Percentiles rank a stretch among this genome's conserved stretches.
Conservation (phyloP, 2,329 filamentous ascomycete species). For the Penicillium expansum region DNA sequence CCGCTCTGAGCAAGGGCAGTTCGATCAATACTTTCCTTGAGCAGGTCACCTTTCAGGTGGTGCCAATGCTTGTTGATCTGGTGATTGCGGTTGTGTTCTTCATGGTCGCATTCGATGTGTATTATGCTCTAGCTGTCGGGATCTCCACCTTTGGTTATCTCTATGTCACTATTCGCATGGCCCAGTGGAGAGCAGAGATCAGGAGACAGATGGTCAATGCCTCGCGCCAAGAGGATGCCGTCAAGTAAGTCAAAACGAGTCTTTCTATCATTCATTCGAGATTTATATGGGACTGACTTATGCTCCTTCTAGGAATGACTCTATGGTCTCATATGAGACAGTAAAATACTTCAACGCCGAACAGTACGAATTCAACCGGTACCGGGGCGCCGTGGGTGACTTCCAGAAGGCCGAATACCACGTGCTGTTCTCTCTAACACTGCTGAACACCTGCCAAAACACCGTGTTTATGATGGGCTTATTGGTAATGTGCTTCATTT, state of each 20-base stretch:
- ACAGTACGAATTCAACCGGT: conserved; percentile 72
- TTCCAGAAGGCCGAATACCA: conserved; percentile 74
- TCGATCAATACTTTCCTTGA: conserved; percentile 96
- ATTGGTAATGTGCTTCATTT: conserved; percentile 68
- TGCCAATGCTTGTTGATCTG: conserved; percentile 91
- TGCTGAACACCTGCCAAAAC: conserved; percentile 79
- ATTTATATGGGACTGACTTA: not conserved
- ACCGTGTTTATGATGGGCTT: conserved; percentile 76
- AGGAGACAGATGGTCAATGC: conserved; percentile 92
- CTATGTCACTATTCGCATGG: conserved; percentile 94
- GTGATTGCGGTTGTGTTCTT: conserved; percentile 82
- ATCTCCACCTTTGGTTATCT: conserved; percentile 95
- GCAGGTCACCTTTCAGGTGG: conserved; percentile 91
- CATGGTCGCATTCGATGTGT: conserved; percentile 72
- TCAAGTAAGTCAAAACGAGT: conserved; percentile 60
- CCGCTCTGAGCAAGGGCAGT: conserved; percentile 90
- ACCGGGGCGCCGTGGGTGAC: conserved; percentile 65
- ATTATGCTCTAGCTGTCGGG: conserved; percentile 85
- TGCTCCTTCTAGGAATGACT: conserved; percentile 66
- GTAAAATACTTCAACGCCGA: conserved; percentile 90
- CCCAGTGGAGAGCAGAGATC: conserved; percentile 86
- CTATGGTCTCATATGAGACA: conserved; percentile 96
- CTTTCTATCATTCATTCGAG: not conserved
- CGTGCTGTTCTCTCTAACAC: conserved; percentile 71
- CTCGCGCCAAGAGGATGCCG: conserved; percentile 89